Base-by-base conservation (phyloP, 352 stramenopile species). In the Pythium rishiriense region DNA sequence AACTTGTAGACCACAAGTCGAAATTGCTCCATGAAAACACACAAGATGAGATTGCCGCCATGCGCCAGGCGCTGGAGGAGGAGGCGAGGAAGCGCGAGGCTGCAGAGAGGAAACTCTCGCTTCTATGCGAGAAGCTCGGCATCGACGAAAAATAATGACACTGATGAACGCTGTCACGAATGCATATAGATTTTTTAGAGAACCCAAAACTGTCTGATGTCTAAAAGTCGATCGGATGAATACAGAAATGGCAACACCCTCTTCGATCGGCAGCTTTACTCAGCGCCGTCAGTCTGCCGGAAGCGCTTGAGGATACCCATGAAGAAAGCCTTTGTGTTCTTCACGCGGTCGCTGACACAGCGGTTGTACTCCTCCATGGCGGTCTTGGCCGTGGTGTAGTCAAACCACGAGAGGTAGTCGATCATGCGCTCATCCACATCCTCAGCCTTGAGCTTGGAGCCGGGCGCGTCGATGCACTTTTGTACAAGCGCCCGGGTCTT, bases 241-340 rank as follows among this genome's bases (percentile, higher is more conserved):
- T 39, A 14, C 3, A 15, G 33, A 39, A 17, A 9, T 39, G 10
- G 2, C 33, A 9, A 3, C 11, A 39, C 17, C 33, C 3, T 12
- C 17, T 14, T 9, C 14, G 37, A n/a, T 43, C 14, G 37, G n/a
- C 9, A n/a, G 9, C 50, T 60, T 47, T 84, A 89, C 72, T 94
- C 85, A 5, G 78, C 79, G 15, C 86, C 85, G 42, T 93, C 85
- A 0, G 85, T 95, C 66, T 88, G 66, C 31, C 85, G 79, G 71
- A 94, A 95, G 25, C 87, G 87, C 78, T 95, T 95, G 57, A 95
- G 71, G 55, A 95, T 95, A 28, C 87, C 87, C 87, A 95, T 95
- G 69, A 95, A 95, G 56, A 95, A 95, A 9, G 87, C 85, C 69
- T 92, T 91, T 51, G 85, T 85, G 67, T 95, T 95, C 49, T 81